Percentiles rank a stretch among this genome's conserved stretches.
These are phyloP conservation scores for Radiomyces spectabilis DNA, from an alignment of 192 early-diverging fungal species.

Conservation along the genomic window DNA sequence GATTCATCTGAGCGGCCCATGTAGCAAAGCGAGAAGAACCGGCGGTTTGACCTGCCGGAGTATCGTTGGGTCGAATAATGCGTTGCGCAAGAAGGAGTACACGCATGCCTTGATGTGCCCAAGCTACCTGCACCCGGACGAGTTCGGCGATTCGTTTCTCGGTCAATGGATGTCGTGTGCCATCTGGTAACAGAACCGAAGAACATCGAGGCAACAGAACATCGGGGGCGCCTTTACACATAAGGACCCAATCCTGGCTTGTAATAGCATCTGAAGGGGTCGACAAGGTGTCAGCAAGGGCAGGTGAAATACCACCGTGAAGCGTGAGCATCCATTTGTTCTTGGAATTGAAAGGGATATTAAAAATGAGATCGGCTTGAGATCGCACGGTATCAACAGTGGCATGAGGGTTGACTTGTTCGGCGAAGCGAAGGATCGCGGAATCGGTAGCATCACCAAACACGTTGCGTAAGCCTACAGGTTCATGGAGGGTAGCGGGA, in stretches of 20 bases:
- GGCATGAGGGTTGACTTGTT: slow-evolving; percentile 10
- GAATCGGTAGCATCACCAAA: slow-evolving; percentile 84
- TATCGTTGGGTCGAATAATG: slow-evolving; percentile 4
- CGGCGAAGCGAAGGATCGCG: slow-evolving; percentile 69
- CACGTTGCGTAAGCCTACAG: slow-evolving; percentile 49
- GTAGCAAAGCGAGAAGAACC: slow-evolving; percentile 10
- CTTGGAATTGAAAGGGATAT: slow-evolving; percentile 69
- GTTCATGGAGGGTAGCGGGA: slow-evolving; percentile 41
- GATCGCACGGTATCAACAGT: slow-evolving; percentile 7
- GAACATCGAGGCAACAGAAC: slow-evolving; percentile 49
- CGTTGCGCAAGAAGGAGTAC: slow-evolving; percentile 35
- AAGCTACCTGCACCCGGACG: slow-evolving; percentile 34
- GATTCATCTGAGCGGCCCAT: slow-evolving; percentile 26
- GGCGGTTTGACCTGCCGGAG: not conserved
- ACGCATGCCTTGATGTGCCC: slow-evolving; percentile 53
- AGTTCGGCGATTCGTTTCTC: slow-evolving; percentile 22
- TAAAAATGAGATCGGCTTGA: slow-evolving; percentile 25
- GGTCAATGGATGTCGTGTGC: slow-evolving; percentile 37
- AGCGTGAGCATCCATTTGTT: slow-evolving; percentile 70
- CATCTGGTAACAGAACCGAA: slow-evolving; percentile 24
- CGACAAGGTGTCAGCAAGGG: slow-evolving; percentile 1
- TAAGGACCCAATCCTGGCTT: slow-evolving; percentile 38
- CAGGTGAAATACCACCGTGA: slow-evolving; percentile 8
- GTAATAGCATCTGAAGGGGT: not conserved
- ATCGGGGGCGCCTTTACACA: slow-evolving; percentile 80